Evolutionary conservation across 2,329 filamentous ascomycete genomes (phyloP).

Genomic region (Scedosporium minutisporum): DNA sequence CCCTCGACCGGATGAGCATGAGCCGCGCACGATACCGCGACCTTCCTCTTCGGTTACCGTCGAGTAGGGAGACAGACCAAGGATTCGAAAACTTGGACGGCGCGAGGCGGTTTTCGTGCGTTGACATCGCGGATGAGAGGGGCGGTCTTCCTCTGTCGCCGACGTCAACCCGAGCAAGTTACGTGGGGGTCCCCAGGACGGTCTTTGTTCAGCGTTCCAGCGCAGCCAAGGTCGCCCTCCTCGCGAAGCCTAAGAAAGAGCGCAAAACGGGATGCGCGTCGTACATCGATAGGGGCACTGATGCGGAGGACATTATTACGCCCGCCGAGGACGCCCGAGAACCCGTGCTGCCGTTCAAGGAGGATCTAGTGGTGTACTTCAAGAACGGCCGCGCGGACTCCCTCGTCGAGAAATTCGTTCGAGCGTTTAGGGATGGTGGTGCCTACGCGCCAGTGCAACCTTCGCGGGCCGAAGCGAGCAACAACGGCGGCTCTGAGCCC

Average conservation of each 20-base stretch:
- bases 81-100: conserved; percentile 8
- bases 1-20: conserved; percentile 26
- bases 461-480: neutral
- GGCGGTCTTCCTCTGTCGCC: neutral
- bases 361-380: conserved; percentile 49
- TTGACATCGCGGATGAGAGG: conserved; percentile 14
- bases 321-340: conserved; percentile 20
- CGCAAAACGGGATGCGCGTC: conserved; percentile 15
- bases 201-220: conserved; percentile 20
- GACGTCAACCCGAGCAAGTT: neutral
- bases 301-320: conserved; percentile 19
- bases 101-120: conserved; percentile 18
- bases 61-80: neutral
- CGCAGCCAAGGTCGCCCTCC: conserved; percentile 17
- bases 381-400: conserved; percentile 31
- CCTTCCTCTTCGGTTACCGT: conserved; percentile 6
- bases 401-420: conserved; percentile 36
- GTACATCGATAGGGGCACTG: conserved; percentile 31
- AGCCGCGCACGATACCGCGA: conserved; percentile 21
- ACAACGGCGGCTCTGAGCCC: neutral
- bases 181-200: conserved; percentile 10
- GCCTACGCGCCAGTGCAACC: neutral
- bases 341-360: conserved; percentile 45
- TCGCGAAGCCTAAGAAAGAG: conserved; percentile 18
- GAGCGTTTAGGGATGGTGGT: conserved; percentile 32